phyloP scores from a whole-genome alignment of 2,329 filamentous ascomycete genomes.

The Metarhizium guizhouense region DNA sequence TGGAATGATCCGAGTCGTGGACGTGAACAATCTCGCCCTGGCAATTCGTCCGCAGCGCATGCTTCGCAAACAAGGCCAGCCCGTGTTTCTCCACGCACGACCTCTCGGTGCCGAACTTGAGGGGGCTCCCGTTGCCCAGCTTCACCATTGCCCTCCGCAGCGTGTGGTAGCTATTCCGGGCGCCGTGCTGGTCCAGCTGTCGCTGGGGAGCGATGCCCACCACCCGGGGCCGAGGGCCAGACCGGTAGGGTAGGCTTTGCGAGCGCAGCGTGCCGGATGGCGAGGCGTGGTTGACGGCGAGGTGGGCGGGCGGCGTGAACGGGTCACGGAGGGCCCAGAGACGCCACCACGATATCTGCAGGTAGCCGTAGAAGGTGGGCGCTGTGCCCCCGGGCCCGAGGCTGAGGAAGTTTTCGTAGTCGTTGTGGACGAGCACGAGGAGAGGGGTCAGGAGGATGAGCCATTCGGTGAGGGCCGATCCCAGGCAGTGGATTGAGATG shows the following conservation, averaged over 20 bases:
- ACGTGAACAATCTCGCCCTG: conserved; percentile 78
- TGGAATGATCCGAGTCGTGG: conserved; percentile 64
- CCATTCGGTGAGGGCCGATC: conserved; percentile 36
- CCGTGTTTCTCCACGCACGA: conserved; percentile 80
- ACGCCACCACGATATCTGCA: conserved; percentile 63
- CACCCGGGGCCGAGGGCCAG: conserved; percentile 56
- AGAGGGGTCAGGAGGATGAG: conserved; percentile 41
- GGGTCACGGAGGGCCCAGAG: conserved; percentile 64
- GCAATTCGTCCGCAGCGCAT: conserved; percentile 60
- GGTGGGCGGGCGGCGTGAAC: conserved; percentile 49
- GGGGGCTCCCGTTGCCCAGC: conserved; percentile 37
- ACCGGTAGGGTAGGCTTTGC: conserved; percentile 47
- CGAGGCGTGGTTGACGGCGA: conserved; percentile 35
- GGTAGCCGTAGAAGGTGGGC: conserved; percentile 62
- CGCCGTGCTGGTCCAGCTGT: conserved; percentile 61
- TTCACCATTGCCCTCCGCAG: conserved; percentile 44
- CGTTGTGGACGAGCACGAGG: conserved; percentile 49
- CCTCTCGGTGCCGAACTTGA: conserved; percentile 49
- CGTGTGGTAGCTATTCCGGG: conserved; percentile 40
- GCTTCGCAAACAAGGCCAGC: conserved; percentile 61
- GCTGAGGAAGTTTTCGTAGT: conserved; percentile 67
- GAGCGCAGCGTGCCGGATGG: conserved; percentile 48
- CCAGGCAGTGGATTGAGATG: conserved; percentile 41
- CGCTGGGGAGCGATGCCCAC: conserved; percentile 75
- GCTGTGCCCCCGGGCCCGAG: conserved; percentile 77